Base-by-base conservation (phyloP, 1,284 basidiomycete genomes). In the Trametes pubescens region DNA sequence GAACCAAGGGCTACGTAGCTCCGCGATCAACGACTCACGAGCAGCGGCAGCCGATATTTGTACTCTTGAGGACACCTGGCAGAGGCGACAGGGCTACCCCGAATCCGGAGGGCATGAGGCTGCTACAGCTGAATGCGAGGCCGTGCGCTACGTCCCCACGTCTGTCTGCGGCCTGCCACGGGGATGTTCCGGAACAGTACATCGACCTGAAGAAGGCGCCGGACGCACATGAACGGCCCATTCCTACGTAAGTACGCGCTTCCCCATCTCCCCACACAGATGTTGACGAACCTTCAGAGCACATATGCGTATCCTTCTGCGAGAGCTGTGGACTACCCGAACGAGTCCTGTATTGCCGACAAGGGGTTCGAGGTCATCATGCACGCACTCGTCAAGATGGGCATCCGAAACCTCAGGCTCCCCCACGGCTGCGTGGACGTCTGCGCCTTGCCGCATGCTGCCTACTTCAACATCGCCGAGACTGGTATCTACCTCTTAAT, bases 1-100 rank as follows among this genome's bases (percentile, higher is more conserved):
- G 54, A 3, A 35, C 51, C 9, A 35, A 47, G 7, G 59, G 57
- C 16, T 56, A 62, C 51, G 48, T 57, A 13, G 69, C 69, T 0
- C 69, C 37, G 35, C 24, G 4, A 7, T 51, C 11, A 22, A 29
- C 43, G n/a, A 34, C n/a, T n/a, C 29, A 32, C 3, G 8, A 32
- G 14, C 32, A 34, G 7, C n/a, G 35, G 2, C 6, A 22, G 16
- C 22, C 51, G n/a, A n/a, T n/a, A 18, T 62, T 66, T 14, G 57
- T 60, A 16, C 63, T 43, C 54, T 66, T 6, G 63, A 66, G 29
- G 65, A 66, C 43, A 46, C 61, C 8, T 66, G 61, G 65, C 52
- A 61, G 18, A n/a, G 53, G 37, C 24, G 21, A 3, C 61, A 34
- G 3, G 32, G 44, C 21, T 22, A 21, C 10, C 38, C 54, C 21